These are phyloP conservation scores for Penicillium manginii DNA, from an alignment of 495 filamentous ascomycete genomes.

Conservation along the genomic window DNA sequence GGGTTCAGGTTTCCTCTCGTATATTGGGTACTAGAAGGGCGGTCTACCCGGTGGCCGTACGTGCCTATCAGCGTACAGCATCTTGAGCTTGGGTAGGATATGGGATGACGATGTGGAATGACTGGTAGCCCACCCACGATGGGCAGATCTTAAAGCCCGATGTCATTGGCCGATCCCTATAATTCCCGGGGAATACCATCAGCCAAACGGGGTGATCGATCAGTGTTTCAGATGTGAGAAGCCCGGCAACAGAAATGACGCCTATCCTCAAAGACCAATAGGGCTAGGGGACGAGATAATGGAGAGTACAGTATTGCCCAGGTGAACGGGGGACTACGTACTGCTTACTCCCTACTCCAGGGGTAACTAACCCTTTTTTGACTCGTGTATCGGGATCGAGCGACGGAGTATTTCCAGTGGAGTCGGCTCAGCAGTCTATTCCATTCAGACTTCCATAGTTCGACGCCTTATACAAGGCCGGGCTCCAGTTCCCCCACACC, in stretches of 20 bases:
- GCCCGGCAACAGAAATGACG: conserved; percentile 16
- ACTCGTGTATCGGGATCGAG: background rate
- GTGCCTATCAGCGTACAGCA: conserved; percentile 27
- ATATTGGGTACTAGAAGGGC: background rate
- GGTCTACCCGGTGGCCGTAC: background rate
- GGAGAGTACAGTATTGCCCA: too few relatives aligned
- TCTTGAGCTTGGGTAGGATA: conserved; percentile 18
- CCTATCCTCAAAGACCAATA: background rate
- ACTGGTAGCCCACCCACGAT: conserved; percentile 15
- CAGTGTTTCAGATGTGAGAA: conserved; percentile 34
- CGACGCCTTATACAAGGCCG: conserved; percentile 16
- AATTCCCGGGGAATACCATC: conserved; percentile 36
- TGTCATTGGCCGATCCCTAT: conserved; percentile 33
- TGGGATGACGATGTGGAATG: conserved; percentile 37
- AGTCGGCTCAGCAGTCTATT: conserved; percentile 24
- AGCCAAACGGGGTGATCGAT: conserved; percentile 28
- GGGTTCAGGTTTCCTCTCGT: background rate
- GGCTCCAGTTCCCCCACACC: conserved; percentile 34
- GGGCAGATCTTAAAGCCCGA: conserved; percentile 22
- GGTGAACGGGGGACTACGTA: too few relatives aligned
- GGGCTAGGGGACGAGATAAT: background rate
- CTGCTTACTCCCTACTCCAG: too few relatives aligned
- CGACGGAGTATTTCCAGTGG: conserved; percentile 27
- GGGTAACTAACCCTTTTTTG: too few relatives aligned
- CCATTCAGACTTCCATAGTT: conserved; percentile 32